phyloP scores from a whole-genome alignment of 805 yeast species.

The Novakomyces olei region DNA sequence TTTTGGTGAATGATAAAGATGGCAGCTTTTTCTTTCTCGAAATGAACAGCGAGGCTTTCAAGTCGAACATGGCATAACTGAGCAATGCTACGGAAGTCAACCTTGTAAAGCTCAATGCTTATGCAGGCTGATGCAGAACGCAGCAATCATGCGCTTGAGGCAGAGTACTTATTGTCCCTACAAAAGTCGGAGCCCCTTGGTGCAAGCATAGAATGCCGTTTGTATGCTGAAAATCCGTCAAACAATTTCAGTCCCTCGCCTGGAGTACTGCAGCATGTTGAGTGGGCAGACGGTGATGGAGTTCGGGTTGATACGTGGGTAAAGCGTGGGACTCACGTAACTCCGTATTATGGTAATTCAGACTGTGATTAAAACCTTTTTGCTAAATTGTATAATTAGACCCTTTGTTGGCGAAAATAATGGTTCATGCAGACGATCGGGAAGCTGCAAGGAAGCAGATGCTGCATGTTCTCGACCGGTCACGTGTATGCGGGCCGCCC shows the following conservation, averaged over 20 bases:
- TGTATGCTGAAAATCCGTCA: conserved; percentile 92
- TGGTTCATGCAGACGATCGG: conserved; percentile 81
- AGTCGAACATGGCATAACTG: conserved; percentile 96
- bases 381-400: no score
- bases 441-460: conserved; percentile 60
- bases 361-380: no score
- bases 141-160: no score
- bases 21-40: conserved; percentile 88
- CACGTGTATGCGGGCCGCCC: conserved; percentile 69
- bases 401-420: conserved; percentile 87
- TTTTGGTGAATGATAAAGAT: conserved; percentile 64
- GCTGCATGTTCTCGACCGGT: conserved; percentile 63
- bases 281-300: conserved; percentile 63
- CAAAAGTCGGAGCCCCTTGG: conserved; percentile 37
- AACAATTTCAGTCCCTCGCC: conserved; percentile 92
- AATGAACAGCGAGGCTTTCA: conserved; percentile 90
- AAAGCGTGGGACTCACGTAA: conserved; percentile 58
- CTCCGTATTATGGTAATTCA: conserved; percentile 93
- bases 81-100: conserved; percentile 85
- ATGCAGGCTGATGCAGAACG: no score
- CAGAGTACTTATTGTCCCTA: no score
- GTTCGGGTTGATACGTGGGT: conserved; percentile 84
- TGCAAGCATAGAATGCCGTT: conserved; percentile 88
- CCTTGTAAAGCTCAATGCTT: conserved; percentile 94
- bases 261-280: conserved; percentile 69